Evolutionary conservation across 1,139 yeast genomes (phyloP), one percentile per base, ranked within the genome.

Genomic region (Yamadazyma atlantica): DNA sequence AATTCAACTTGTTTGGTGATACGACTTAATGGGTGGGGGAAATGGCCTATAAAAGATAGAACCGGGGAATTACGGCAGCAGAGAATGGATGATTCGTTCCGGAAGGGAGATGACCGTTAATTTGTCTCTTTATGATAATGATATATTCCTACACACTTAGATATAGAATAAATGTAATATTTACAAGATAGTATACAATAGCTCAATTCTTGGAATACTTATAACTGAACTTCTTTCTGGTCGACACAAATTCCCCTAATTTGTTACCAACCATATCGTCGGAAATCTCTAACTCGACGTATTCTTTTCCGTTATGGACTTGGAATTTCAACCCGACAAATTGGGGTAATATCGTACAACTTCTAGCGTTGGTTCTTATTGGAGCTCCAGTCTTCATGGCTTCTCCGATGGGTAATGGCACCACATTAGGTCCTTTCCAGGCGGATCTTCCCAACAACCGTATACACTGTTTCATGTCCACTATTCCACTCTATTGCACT

Each of bases 251-350:
- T 60, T 92, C 97, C 2, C 98, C 98, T 41, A 92, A 69, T 61
- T 92, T 92, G 48, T 82, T 79, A n/a, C 98, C 98, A 47, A 92
- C 97, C 98, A 92, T 92, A 52, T 92, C 95, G 55, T 92, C 97
- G 9, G 85, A 80, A 24, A 92, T 78, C 50, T 84, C 90, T 35
- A 92, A 76, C 39, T 89, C 90, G 35, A 89, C 95, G 57, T 90
- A 92, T 49, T 89, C 95, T 61, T 85, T 86, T 27, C 98, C 98
- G 63, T 92, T 92, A 64, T 92, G 98, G 32, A 92, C 86, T 64
- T 92, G 96, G 63, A 92, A 92, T 55, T 82, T 85, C 43, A 89
- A 72, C 5, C 98, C 98, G 26, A 92, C 96, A 65, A 92, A 90
- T 59, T 87, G 95, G 16, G 98, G 98, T 38, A 92, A 69, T 41